Base-by-base conservation (phyloP, 1,284 basidiomycete species). In the Cutaneotrichosporon dermatis region DNA sequence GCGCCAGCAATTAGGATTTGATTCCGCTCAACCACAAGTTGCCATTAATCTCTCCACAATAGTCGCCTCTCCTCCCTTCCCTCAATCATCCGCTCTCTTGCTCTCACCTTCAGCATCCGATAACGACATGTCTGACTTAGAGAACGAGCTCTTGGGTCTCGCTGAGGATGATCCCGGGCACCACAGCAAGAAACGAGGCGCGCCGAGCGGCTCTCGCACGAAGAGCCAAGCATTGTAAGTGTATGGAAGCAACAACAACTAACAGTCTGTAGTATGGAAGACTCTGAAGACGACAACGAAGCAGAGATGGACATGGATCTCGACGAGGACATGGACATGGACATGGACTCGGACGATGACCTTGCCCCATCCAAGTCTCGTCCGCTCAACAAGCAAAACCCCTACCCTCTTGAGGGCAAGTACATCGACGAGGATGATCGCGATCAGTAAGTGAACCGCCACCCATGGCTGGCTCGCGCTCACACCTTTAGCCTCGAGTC, bases 361-460 rank as follows among this genome's bases (percentile, higher is more conserved):
- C 6, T 60, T 12, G 25, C 25, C 25, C 66, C 49, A 3, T 12
- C 41, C 25, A 25, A 25, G 2, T 55, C 55, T 7, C 64, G 59
- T 5, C 43, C 43, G 34, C 34, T 49, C 12, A 50, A 54, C 51
- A 25, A 55, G 52, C 16, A 51, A 71, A n/a, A 89, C 67, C 87
- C 87, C 4, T 97, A 92, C 73, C 93, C 92, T 0, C 79, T 95
- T 15, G 93, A 96, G 69, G 91, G 90, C 50, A 91, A 92, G 76
- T 97, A 90, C 74, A 84, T 85, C 59, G 85, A 92, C 69, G 89
- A 91, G 67, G 83, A 80, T 4, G 94, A 97, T 74, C 85, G 88
- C 70, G 84, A 88, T 66, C 79, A 82, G 90, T 92, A 77, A 79
- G 87, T 72, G 50, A 4, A n/a, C 25, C n/a, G 7, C 4, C 33